Percentiles rank a stretch among this genome's conserved stretches.
phyloP scores from a whole-genome alignment of 192 early-diverging fungal genomes.

The Coemansia sp. region DNA sequence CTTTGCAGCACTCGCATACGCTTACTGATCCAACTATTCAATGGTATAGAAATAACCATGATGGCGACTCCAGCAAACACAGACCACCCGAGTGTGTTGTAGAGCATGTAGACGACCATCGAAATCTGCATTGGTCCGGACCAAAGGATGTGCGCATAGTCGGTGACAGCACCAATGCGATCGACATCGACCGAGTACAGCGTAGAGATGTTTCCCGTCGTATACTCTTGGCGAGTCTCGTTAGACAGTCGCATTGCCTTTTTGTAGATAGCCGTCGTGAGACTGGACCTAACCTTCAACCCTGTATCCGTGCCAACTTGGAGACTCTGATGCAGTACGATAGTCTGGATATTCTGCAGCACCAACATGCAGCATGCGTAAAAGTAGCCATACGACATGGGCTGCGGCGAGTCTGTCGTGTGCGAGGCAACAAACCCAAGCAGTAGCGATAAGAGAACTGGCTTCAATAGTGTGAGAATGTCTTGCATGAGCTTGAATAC shows the following conservation, averaged over 20 bases:
- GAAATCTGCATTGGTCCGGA: conserved; percentile 80
- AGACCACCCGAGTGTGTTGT: conserved; percentile 79
- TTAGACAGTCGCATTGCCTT: conserved; percentile 85
- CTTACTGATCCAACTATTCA: conserved; percentile 71
- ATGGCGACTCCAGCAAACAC: conserved; percentile 85
- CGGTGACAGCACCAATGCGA: conserved; percentile 65
- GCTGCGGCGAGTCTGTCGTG: conserved; percentile 55
- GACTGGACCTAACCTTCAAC: conserved; percentile 71
- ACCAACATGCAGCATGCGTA: conserved; percentile 83
- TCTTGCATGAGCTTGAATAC: conserved; percentile 83
- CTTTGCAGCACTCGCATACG: conserved; percentile 72
- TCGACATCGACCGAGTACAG: conserved; percentile 71
- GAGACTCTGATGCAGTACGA: conserved; percentile 88
- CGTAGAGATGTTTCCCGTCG: conserved; percentile 77
- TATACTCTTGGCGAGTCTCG: conserved; percentile 75
- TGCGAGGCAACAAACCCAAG: conserved; percentile 60
- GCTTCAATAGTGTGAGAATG: conserved; percentile 76
- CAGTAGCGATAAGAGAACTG: conserved; percentile 75
- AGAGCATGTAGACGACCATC: conserved; percentile 77
- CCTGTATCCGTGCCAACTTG: conserved; percentile 75
- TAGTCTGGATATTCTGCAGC: conserved; percentile 74
- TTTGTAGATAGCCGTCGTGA: conserved; percentile 82
- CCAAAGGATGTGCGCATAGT: conserved; percentile 78
- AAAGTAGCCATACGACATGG: conserved; percentile 75
- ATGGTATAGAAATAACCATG: conserved; percentile 81